Conservation (phyloP, 352 stramenopile species). For the Phytophthora sojae region DNA sequence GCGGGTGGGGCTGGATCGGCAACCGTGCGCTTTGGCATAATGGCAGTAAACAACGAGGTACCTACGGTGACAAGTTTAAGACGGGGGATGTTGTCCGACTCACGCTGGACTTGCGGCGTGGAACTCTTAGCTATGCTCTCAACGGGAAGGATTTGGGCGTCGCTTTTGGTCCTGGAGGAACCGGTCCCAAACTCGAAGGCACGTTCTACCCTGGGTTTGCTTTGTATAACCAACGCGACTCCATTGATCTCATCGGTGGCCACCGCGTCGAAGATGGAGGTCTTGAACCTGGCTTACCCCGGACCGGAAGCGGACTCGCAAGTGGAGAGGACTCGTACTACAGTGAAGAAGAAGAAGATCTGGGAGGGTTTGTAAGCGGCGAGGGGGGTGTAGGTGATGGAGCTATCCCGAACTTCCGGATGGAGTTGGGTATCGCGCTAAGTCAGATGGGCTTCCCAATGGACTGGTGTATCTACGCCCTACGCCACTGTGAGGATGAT, state of each 20-base stretch:
- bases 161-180: conserved; percentile 87
- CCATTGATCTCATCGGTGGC: conserved; percentile 84
- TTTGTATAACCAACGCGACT: conserved; percentile 90
- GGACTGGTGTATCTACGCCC: conserved; percentile 88
- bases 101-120: conserved; percentile 83
- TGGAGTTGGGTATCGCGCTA: conserved; percentile 80
- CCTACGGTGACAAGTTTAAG: conserved; percentile 93
- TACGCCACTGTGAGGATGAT: conserved; percentile 87
- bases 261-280: conserved; percentile 82
- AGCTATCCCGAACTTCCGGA: conserved; percentile 83
- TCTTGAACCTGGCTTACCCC: conserved; percentile 35
- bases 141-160: conserved; percentile 92
- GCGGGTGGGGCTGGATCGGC: conserved; percentile 92
- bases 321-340: conserved; percentile 81
- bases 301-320: conserved; percentile 41
- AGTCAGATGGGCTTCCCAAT: conserved; percentile 91
- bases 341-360: conserved; percentile 85
- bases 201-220: conserved; percentile 89
- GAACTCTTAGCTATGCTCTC: conserved; percentile 87
- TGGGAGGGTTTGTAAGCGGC: conserved; percentile 30
- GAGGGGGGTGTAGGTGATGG: conserved; percentile 41
- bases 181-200: conserved; percentile 85
- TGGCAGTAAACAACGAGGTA: conserved; percentile 89
- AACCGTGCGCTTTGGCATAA: conserved; percentile 92
- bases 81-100: conserved; percentile 86